phyloP scores from a whole-genome alignment of 192 early-diverging fungal genomes.

The Podila clonocystis region DNA sequence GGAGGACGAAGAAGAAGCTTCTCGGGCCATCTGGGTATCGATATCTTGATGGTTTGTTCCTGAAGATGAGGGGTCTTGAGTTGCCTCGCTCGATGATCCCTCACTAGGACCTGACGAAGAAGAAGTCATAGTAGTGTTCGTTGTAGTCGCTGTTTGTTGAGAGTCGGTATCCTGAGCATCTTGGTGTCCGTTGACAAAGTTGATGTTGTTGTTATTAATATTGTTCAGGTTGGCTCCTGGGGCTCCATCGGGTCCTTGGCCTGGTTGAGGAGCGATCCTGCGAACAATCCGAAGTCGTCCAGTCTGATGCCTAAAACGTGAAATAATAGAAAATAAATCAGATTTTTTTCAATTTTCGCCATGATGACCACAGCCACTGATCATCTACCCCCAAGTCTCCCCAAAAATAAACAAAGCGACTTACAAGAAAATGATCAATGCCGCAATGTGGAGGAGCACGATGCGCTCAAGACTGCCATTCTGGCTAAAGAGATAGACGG shows the following conservation, averaged over 20 bases:
- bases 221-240: constrained; percentile 11
- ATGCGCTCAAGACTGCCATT: constrained; percentile 68
- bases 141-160: too few species aligned
- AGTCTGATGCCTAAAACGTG: constrained; percentile 56
- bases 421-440: constrained; percentile 67
- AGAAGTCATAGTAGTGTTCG: too few species aligned
- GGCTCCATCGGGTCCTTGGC: constrained; percentile 24
- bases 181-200: too few species aligned
- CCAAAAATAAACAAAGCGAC: not conserved
- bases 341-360: not conserved
- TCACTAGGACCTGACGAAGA: too few species aligned
- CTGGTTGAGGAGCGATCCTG: constrained; percentile 40
- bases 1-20: not conserved
- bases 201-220: constrained; percentile 26
- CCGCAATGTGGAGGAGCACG: constrained; percentile 62
- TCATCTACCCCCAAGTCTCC: not conserved
- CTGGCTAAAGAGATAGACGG: constrained; percentile 69
- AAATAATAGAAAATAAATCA: not conserved
- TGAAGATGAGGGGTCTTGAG: too few species aligned
- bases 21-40: not conserved
- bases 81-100: too few species aligned
- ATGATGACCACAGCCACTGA: not conserved
- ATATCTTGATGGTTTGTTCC: too few species aligned
- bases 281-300: constrained; percentile 61
- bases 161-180: not conserved